Percentiles rank a stretch among this genome's conserved stretches.
phyloP scores from a whole-genome alignment of 371 early-diverging fungal genomes.

The Parasitella parasitica region DNA sequence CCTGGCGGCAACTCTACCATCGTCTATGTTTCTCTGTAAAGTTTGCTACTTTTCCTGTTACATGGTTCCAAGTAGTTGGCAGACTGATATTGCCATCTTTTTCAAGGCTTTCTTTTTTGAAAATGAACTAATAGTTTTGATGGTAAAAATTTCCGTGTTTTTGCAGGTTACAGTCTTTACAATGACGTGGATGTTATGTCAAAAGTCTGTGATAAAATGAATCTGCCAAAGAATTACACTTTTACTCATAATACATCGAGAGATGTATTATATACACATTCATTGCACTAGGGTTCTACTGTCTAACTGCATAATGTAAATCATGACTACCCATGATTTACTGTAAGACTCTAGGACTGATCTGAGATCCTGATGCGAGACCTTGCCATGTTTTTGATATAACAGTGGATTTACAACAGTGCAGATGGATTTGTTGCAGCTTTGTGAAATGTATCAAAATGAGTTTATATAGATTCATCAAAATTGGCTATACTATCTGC shows the following conservation, averaged over 20 bases:
- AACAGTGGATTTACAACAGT: constrained; percentile 14
- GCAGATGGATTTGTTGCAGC: constrained; percentile 10
- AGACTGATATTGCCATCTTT: constrained; percentile 20
- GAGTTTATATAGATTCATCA: constrained; percentile 12
- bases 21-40: constrained; percentile 20
- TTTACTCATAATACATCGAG: too few relatives aligned
- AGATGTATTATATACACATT: too few relatives aligned
- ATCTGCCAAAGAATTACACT: too few relatives aligned
- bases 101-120: constrained; percentile 15
- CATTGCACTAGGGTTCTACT: too few relatives aligned
- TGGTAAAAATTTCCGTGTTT: constrained; percentile 16
- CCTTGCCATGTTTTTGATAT: too few relatives aligned
- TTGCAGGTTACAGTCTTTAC: constrained; percentile 18
- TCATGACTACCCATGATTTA: too few relatives aligned
- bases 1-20: constrained; percentile 18
- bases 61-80: constrained; percentile 23
- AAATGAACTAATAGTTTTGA: constrained; percentile 17
- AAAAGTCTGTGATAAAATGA: too few relatives aligned
- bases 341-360: too few relatives aligned
- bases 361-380: too few relatives aligned
- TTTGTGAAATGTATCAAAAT: constrained; percentile 15
- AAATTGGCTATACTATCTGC: constrained; percentile 11
- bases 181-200: constrained; percentile 13
- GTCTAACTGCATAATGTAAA: too few relatives aligned
- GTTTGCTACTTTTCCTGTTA: constrained; percentile 21